Evolutionary conservation across 1,284 basidiomycete species (phyloP), one percentile per base, ranked within the genome.

Genomic region (Hymenochaete sp.): DNA sequence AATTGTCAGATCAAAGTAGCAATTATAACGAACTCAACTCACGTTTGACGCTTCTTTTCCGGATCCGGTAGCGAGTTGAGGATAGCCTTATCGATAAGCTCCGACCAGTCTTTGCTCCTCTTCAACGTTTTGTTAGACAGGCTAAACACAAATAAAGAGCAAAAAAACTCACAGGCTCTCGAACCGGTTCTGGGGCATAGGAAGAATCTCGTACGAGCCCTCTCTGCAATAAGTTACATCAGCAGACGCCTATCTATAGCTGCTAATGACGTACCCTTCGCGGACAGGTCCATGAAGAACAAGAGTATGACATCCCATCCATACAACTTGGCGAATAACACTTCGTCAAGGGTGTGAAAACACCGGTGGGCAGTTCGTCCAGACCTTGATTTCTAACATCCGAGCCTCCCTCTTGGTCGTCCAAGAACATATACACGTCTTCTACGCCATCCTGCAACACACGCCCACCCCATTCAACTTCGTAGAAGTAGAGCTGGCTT

Each of bases 391-490:
- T 69, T 41, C 61, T 71, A 1, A 68, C 64, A 49, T 79, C 77
- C 1, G 77, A 74, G 14, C 62, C 62, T 44, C 81, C 80, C 46
- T 83, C 83, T 51, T 81, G 75, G 55, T 96, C 93, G 52, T 92
- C 91, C 63, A 93, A 71, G 67, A 98, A 97, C 75, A 90, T 92
- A 65, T 92, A 97, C 4, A 98, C 92, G 55, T 96, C 91, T 55
- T 96, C 93, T 2, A 93, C 84, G 3, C 90, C 85, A 58, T 97
- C 95, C 48, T 85, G 81, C 37, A 98, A 65, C 1, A 82, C 72
- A 19, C 81, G 79, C 47, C 82, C 79, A 26, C 89, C 91, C 90
- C 93, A 96, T 61, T 97, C 93, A 5, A 97, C 93, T 60, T 98
- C 95, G 60, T 95, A 91, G 61, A 98, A 93, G 72, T 93, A 96